These are phyloP conservation scores for Megacollybia marginata DNA, from an alignment of 768 basidiomycete species.

Conservation along the genomic window DNA sequence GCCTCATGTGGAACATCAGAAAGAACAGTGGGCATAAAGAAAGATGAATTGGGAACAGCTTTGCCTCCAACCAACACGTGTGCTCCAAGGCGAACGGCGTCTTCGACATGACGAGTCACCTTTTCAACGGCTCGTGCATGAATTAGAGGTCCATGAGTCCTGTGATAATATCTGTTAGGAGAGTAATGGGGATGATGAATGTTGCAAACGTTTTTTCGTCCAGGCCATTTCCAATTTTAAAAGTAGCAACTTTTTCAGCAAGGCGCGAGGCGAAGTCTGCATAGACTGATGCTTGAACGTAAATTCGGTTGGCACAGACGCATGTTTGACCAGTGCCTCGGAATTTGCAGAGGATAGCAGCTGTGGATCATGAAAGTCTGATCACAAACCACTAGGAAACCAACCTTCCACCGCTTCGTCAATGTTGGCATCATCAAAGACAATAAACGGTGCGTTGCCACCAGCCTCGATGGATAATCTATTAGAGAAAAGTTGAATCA, in stretches of 20 bases:
- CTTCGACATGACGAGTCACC: constrained; percentile 78
- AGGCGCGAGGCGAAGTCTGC: constrained; percentile 88
- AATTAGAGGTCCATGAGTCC: constrained; percentile 94
- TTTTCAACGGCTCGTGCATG: constrained; percentile 82
- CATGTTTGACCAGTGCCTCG: constrained; percentile 78
- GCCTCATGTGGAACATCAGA: constrained; percentile 71
- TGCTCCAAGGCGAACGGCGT: constrained; percentile 81
- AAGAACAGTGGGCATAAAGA: constrained; percentile 86
- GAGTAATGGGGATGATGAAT: not conserved
- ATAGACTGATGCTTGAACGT: constrained; percentile 86
- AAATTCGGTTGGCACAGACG: constrained; percentile 86
- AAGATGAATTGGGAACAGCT: constrained; percentile 46
- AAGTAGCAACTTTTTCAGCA: constrained; percentile 71
- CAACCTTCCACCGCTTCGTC: constrained; percentile 84
- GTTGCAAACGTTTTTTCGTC: constrained; percentile 61
- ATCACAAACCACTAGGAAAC: constrained; percentile 10
- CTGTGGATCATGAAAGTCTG: constrained; percentile 24
- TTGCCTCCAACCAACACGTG: constrained; percentile 89
- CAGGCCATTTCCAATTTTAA: constrained; percentile 86
- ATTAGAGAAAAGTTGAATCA: constrained; percentile 2
- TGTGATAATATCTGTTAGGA: constrained; percentile 17
- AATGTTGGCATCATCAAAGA: constrained; percentile 94
- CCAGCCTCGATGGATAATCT: constrained; percentile 80
- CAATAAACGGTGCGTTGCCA: constrained; percentile 94
- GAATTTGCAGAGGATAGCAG: constrained; percentile 75